These are phyloP conservation scores for Capsicum pubescens DNA, from an alignment of 257 asterid species.

Conservation along the genomic window DNA sequence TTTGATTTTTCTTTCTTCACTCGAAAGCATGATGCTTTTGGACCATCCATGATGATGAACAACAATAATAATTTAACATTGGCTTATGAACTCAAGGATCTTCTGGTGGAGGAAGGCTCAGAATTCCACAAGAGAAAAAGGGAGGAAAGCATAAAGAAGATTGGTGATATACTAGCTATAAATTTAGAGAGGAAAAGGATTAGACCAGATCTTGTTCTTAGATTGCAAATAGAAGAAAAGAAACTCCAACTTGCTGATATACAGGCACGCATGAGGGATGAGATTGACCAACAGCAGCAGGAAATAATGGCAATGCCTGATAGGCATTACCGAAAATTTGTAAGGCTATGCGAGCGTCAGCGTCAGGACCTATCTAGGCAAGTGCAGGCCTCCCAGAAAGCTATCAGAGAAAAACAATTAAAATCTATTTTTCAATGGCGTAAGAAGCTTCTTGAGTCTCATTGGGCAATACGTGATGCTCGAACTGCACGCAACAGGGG, in stretches of 20 bases:
- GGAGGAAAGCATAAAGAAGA: conserved; percentile 80
- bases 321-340: conserved; percentile 92
- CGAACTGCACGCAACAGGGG: conserved; percentile 98
- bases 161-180: conserved; percentile 80
- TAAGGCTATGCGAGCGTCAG: conserved; percentile 94
- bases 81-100: conserved; percentile 87
- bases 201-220: conserved; percentile 84
- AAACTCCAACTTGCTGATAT: conserved; percentile 89
- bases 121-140: conserved; percentile 75
- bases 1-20: conserved; percentile 97
- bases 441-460: conserved; percentile 97
- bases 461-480: conserved; percentile 98
- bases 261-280: conserved; percentile 91
- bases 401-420: conserved; percentile 88
- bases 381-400: conserved; percentile 83
- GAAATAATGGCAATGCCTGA: conserved; percentile 99
- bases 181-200: conserved; percentile 96
- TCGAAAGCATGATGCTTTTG: conserved; percentile 85
- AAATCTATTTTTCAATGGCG: conserved; percentile 97
- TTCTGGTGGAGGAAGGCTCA: conserved; percentile 79
- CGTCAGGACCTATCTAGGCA: conserved; percentile 97
- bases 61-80: conserved; percentile 68
- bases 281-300: conserved; percentile 91
- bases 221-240: conserved; percentile 92
- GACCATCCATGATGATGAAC: conserved; percentile 77